These are phyloP conservation scores for Syncephalastrum contaminatum DNA, from an alignment of 371 early-diverging fungal species.

Conservation along the genomic window DNA sequence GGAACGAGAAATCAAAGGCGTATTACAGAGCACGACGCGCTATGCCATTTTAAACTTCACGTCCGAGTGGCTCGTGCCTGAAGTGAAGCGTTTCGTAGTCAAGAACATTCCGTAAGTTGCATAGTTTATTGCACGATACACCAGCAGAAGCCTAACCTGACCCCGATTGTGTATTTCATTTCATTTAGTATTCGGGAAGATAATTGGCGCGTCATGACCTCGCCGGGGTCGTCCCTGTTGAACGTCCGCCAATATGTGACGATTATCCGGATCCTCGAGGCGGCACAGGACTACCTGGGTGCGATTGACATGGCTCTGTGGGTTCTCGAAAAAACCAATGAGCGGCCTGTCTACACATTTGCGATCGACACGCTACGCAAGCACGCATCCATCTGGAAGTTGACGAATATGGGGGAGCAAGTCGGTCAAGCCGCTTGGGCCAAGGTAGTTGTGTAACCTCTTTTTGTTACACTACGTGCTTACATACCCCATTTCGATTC, in stretches of 20 bases:
- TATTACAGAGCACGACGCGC: constrained; percentile 43
- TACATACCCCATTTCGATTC: background rate
- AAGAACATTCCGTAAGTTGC: constrained; percentile 58
- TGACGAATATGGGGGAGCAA: constrained; percentile 29
- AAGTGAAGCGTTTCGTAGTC: constrained; percentile 69
- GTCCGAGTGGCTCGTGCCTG: constrained; percentile 57
- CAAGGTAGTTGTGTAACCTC: constrained; percentile 24
- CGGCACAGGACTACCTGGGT: constrained; percentile 53
- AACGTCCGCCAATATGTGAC: constrained; percentile 71
- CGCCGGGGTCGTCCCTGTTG: constrained; percentile 74
- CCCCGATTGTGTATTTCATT: background rate
- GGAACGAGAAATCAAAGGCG: constrained; percentile 29
- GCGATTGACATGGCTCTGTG: constrained; percentile 60
- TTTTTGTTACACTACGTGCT: background rate
- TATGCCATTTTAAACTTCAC: constrained; percentile 54
- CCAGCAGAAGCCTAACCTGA: too few relatives aligned
- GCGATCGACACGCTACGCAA: constrained; percentile 58
- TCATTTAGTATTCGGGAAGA: constrained; percentile 65
- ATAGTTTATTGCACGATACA: background rate
- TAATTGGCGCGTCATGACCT: constrained; percentile 82
- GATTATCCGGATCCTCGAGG: constrained; percentile 57
- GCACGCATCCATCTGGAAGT: constrained; percentile 59
- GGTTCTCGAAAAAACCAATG: constrained; percentile 65
- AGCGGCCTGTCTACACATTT: constrained; percentile 45
- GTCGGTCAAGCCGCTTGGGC: constrained; percentile 37